Evolutionary conservation across 768 basidiomycete species (phyloP).

Genomic region (Tephrocybe sp.): DNA sequence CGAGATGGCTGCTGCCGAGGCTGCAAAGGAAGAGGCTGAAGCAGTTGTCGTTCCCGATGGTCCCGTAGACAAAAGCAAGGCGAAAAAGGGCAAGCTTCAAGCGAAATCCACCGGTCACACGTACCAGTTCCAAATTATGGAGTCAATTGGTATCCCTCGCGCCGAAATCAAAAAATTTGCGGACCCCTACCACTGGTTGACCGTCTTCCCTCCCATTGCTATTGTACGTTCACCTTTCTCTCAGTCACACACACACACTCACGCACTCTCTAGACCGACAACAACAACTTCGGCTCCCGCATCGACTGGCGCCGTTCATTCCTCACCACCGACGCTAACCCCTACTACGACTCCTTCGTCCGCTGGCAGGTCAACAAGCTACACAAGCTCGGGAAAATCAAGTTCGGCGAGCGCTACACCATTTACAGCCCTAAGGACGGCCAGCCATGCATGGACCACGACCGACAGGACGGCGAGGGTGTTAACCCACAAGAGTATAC

Average conservation of each 20-base stretch:
- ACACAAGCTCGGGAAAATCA: constrained; percentile 84
- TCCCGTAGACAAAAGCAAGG: constrained; percentile 63
- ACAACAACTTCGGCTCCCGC: constrained; percentile 86
- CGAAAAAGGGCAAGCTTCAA: constrained; percentile 91
- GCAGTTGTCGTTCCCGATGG: constrained; percentile 33
- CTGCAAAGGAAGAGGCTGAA: constrained; percentile 41
- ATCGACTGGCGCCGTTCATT: constrained; percentile 97
- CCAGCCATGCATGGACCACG: constrained; percentile 99
- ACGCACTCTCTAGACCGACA: constrained; percentile 44
- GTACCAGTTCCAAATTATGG: constrained; percentile 99
- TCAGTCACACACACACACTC: background rate
- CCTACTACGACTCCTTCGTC: constrained; percentile 96
- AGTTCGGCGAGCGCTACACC: constrained; percentile 97
- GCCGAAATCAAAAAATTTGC: constrained; percentile 94
- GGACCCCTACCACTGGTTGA: constrained; percentile 91
- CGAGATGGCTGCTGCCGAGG: constrained; percentile 40
- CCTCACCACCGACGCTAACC: constrained; percentile 92
- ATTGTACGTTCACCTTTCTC: constrained; percentile 1
- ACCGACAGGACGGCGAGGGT: constrained; percentile 92
- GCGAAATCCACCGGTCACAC: constrained; percentile 92
- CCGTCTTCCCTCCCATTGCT: constrained; percentile 95
- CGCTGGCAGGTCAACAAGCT: constrained; percentile 98
- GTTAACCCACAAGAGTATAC: constrained; percentile 96
- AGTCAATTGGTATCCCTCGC: constrained; percentile 86
- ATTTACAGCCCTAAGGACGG: constrained; percentile 99